Base-by-base conservation (phyloP, 2,329 filamentous ascomycete genomes). In the Neophaeococcomyces mojaviensis region DNA sequence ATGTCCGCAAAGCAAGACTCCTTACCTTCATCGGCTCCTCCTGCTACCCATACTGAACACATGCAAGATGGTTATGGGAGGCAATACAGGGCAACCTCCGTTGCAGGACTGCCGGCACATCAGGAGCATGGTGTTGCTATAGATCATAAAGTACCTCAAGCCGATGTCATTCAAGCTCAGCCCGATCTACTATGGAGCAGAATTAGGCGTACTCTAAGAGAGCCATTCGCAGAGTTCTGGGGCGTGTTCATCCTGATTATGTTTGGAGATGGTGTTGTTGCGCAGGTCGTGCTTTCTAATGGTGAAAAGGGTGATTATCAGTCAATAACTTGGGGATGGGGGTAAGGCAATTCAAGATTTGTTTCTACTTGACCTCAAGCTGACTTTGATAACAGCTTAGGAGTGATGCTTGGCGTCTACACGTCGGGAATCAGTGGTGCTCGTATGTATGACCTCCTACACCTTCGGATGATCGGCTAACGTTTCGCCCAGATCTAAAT, bases 191-290 rank as follows among this genome's bases (percentile, higher is more conserved):
- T 62, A 20, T 84, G 81, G 81, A 72, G 67, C 39, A 68, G 67
- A 32, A 62, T 79, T 22, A 70, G 80, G 35, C 63, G 68, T 16
- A 55, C 63, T 22, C 66, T 76, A 31, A 71, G 74, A 48, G 79
- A 84, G 51, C 74, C 73, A 1, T 78, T 84, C 53, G 77, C 78
- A 1, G 81, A 86, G 54, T 84, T 85, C 64, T 74, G 82, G 40
- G 81, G 81, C 6, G 81, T 78, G 10, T 80, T 86, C 67, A 73
- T 82, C 45, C 63, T 86, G 51, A 69, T 86, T 48, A 64, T 86
- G 33, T 86, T 86, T 55, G 82, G 82, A 3, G 77, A 86, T 50
- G 82, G 80, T n/a, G 78, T 78, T 45, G 79, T 86, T 16, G 82
- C 82, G 2, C 83, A 86, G 61, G 82, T 84, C 1, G 65, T 79